phyloP scores from a whole-genome alignment of 345 rosid genomes.

The Eucalyptus leucophloia region DNA sequence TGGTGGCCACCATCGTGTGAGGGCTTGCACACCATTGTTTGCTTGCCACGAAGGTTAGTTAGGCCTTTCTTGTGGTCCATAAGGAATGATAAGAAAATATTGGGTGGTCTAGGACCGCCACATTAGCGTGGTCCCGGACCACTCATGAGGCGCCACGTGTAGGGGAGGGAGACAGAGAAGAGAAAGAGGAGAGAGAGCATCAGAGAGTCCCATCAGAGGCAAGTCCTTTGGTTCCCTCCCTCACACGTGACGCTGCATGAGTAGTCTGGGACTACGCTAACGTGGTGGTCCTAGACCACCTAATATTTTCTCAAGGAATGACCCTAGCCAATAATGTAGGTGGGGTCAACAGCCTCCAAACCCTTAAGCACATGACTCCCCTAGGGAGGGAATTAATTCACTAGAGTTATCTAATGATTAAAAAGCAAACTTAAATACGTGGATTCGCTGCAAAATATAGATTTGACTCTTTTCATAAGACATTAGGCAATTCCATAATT shows the following conservation, averaged over 20 bases:
- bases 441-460: not conserved
- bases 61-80: not conserved
- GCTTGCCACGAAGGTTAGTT: not conserved
- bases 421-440: not conserved
- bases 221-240: too few species aligned
- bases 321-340: not conserved
- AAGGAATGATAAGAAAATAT: too few species aligned
- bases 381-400: too few species aligned
- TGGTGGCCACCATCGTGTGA: not conserved
- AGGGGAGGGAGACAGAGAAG: too few species aligned
- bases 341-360: not conserved
- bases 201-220: too few species aligned
- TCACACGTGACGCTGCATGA: accelerated
- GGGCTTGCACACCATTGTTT: not conserved
- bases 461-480: not conserved
- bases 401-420: not conserved
- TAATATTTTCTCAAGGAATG: not conserved
- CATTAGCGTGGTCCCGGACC: too few species aligned
- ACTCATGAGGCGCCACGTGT: too few species aligned
- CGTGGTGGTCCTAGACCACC: accelerated
- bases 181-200: too few species aligned
- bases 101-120: too few species aligned
- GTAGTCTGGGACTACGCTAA: too few species aligned
- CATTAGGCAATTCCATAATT: too few species aligned
- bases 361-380: not conserved